Evolutionary conservation across 257 asterid genomes (phyloP).

Genomic region (Scutellaria minor): DNA sequence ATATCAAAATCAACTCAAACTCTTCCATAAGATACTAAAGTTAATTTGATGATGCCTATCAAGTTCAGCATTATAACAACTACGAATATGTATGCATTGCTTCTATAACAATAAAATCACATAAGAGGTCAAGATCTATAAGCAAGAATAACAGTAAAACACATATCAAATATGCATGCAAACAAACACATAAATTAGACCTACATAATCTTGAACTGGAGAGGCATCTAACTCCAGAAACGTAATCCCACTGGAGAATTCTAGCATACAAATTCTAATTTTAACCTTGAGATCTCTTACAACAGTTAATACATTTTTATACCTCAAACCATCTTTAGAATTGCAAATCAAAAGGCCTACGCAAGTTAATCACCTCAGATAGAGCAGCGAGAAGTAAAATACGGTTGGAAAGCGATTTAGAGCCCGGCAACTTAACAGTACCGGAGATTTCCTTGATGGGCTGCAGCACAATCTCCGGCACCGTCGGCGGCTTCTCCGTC

Average conservation of each 20-base stretch:
- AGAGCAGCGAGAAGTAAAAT: conserved; percentile 97
- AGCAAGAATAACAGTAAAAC: not conserved
- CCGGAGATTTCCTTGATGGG: conserved; percentile 94
- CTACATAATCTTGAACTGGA: not conserved
- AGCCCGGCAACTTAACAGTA: conserved; percentile 92
- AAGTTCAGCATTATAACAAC: conserved; percentile 1
- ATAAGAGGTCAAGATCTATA: not conserved
- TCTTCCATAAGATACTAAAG: conserved; percentile 2
- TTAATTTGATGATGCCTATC: conserved; percentile 2
- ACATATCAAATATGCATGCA: conserved; percentile 11
- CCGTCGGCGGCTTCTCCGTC: conserved; percentile 71
- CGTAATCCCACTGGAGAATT: not conserved
- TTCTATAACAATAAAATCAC: not conserved
- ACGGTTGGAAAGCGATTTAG: conserved; percentile 95
- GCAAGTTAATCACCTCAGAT: conserved; percentile 64
- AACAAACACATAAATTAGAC: not conserved
- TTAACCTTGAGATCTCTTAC: not conserved
- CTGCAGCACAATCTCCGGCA: conserved; percentile 87
- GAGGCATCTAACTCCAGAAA: conserved; percentile 12
- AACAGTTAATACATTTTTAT: not conserved
- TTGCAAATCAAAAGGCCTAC: conserved; percentile 17
- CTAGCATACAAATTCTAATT: not conserved
- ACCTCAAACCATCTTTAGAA: not conserved
- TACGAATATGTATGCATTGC: not conserved
- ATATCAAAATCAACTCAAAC: not conserved